These are phyloP conservation scores for Sapria himalayana DNA, from an alignment of 345 rosid genomes.

Conservation along the genomic window DNA sequence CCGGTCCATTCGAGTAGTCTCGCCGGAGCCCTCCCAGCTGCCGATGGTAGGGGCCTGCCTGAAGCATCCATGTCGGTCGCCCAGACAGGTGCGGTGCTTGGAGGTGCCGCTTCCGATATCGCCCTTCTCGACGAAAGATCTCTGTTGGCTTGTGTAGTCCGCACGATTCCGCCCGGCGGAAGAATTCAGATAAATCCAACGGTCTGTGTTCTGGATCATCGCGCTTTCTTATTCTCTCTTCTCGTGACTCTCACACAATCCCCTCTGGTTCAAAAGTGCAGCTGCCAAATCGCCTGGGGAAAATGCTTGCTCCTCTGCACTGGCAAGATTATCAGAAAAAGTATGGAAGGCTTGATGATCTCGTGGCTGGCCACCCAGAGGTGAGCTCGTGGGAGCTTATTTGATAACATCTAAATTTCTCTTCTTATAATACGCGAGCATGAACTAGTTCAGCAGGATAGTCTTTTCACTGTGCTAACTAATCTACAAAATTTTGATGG, in stretches of 20 bases:
- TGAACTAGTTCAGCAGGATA: no score
- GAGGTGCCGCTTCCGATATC: conserved; percentile 27
- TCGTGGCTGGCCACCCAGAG: conserved; percentile 55
- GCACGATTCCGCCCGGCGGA: conserved; percentile 92
- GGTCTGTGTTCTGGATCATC: conserved; percentile 29
- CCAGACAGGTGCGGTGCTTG: conserved; percentile 12
- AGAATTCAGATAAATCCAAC: conserved; percentile 73
- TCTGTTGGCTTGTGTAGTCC: conserved; percentile 71
- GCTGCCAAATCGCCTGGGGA: conserved; percentile 85
- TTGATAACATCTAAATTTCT: conserved; percentile 3
- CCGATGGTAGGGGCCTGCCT: conserved; percentile 13
- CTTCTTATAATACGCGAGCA: conserved; percentile 6
- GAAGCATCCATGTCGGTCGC: conserved; percentile 23
- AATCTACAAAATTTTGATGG: no score
- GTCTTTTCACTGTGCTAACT: no score
- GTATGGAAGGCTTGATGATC: conserved; percentile 90
- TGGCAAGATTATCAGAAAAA: conserved; percentile 92
- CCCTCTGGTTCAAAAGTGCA: no score
- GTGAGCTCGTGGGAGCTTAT: conserved; percentile 17
- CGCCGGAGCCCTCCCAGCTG: conserved; percentile 15
- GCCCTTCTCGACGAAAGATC: conserved; percentile 70
- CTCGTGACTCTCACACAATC: no score
- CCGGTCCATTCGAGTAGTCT: conserved; percentile 15
- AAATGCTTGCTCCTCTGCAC: conserved; percentile 90
- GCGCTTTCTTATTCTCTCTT: no score